Conservation (phyloP, 805 yeast species). For the Teunomyces kruisii region DNA sequence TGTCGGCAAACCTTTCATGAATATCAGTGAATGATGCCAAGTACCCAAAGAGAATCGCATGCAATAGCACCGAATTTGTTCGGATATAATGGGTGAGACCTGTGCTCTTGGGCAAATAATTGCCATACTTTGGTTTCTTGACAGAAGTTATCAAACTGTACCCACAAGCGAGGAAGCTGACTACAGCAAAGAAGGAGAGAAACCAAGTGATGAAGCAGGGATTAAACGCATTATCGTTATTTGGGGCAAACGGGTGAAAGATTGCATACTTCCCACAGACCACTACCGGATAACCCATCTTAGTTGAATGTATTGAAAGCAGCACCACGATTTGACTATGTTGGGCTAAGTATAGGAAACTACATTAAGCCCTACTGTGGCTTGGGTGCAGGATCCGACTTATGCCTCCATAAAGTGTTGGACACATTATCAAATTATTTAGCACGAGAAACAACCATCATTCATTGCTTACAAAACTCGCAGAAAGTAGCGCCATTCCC, state of each 20-base stretch:
- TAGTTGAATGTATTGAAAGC: neutral
- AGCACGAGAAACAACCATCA: neutral
- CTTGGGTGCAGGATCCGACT: neutral
- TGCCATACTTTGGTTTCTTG: conserved; percentile 14
- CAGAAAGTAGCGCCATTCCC: too few species aligned
- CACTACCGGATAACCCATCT: conserved; percentile 5
- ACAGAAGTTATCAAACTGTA: neutral
- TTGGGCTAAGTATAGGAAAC: neutral
- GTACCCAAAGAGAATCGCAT: conserved; percentile 14
- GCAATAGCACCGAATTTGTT: conserved; percentile 16
- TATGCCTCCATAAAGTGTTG: too few species aligned
- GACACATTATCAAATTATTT: neutral
- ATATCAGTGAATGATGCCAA: conserved; percentile 16
- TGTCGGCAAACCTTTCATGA: conserved; percentile 24
- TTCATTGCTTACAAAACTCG: too few species aligned
- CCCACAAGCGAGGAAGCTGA: conserved; percentile 6
- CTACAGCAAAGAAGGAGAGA: conserved; percentile 10
- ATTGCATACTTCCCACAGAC: conserved; percentile 15
- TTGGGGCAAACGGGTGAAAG: conserved; percentile 21
- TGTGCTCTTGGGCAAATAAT: conserved; percentile 17
- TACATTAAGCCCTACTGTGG: neutral
- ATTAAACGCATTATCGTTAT: conserved; percentile 31
- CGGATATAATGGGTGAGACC: conserved; percentile 27
- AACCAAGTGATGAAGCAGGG: conserved; percentile 29
- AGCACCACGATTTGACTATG: neutral